phyloP scores from a whole-genome alignment of 495 filamentous ascomycete species.

The Aspergillus heteromorphus region DNA sequence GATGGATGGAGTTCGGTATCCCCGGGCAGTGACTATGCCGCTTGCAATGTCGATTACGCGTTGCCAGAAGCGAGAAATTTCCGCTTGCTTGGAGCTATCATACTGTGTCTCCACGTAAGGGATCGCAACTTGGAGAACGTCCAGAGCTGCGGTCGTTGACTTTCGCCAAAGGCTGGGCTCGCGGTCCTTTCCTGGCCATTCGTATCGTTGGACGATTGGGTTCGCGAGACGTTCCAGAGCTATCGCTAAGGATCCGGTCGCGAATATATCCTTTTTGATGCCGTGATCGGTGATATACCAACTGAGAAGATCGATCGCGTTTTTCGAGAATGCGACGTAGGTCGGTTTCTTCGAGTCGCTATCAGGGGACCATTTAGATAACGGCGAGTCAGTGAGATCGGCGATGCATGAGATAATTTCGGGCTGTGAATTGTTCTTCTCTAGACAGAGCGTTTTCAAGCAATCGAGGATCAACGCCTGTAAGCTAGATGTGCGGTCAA shows the following conservation, averaged over 20 bases:
- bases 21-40: conserved; percentile 38
- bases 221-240: conserved; percentile 58
- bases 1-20: conserved; percentile 26
- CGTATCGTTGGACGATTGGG: conserved; percentile 72
- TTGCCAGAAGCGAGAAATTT: conserved; percentile 38
- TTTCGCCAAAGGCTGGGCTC: conserved; percentile 70
- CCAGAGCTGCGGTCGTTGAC: conserved; percentile 63
- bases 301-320: conserved; percentile 64
- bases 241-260: conserved; percentile 52
- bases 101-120: conserved; percentile 54
- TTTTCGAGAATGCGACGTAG: conserved; percentile 81
- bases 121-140: conserved; percentile 62
- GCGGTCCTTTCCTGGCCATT: conserved; percentile 52
- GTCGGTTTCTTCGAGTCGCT: conserved; percentile 51
- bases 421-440: conserved; percentile 60
- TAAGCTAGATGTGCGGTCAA: conserved; percentile 75
- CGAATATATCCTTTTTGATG: conserved; percentile 59
- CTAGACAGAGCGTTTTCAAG: conserved; percentile 64
- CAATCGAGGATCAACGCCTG: conserved; percentile 70
- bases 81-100: conserved; percentile 17
- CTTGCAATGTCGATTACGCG: conserved; percentile 33
- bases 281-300: conserved; percentile 59
- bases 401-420: conserved; percentile 63
- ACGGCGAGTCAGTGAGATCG: conserved; percentile 54
- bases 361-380: conserved; percentile 48